phyloP scores from a whole-genome alignment of 2,329 filamentous ascomycete genomes.

The Microdochium paspali region DNA sequence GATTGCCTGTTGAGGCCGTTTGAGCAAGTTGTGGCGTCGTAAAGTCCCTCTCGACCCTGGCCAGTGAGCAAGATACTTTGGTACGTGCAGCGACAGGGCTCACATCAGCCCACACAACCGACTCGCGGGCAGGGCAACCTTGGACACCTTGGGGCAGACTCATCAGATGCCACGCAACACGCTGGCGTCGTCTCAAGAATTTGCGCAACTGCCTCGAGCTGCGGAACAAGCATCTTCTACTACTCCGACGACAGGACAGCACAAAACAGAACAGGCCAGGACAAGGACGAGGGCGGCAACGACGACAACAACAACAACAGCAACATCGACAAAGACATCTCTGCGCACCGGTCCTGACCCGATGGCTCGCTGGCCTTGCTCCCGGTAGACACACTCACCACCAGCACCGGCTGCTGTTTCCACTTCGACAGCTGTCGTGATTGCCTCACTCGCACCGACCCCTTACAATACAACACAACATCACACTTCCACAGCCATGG shows the following conservation, averaged over 20 bases:
- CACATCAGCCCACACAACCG: too few species aligned
- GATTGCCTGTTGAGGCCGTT: constrained; percentile 28
- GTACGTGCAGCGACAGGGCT: constrained; percentile 5
- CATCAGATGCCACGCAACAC: too few species aligned
- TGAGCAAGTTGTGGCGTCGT: constrained; percentile 36
- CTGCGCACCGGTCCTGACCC: not conserved
- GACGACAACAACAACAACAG: too few species aligned
- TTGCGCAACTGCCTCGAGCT: not conserved
- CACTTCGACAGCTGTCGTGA: not conserved
- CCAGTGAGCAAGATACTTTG: not conserved
- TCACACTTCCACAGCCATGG: constrained; percentile 9
- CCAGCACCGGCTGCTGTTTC: not conserved
- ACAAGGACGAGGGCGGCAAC: too few species aligned
- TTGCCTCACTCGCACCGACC: not conserved
- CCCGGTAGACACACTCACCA: not conserved
- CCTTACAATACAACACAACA: not conserved
- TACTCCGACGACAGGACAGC: not conserved
- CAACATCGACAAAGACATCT: not conserved
- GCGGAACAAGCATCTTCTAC: not conserved
- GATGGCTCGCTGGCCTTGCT: not conserved
- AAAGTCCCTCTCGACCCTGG: not conserved
- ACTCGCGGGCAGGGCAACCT: too few species aligned
- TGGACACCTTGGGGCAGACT: too few species aligned
- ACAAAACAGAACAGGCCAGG: not conserved
- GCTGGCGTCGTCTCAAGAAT: not conserved